Evolutionary conservation across 2,329 filamentous ascomycete genomes (phyloP).

Genomic region (Aspergillus sp.): DNA sequence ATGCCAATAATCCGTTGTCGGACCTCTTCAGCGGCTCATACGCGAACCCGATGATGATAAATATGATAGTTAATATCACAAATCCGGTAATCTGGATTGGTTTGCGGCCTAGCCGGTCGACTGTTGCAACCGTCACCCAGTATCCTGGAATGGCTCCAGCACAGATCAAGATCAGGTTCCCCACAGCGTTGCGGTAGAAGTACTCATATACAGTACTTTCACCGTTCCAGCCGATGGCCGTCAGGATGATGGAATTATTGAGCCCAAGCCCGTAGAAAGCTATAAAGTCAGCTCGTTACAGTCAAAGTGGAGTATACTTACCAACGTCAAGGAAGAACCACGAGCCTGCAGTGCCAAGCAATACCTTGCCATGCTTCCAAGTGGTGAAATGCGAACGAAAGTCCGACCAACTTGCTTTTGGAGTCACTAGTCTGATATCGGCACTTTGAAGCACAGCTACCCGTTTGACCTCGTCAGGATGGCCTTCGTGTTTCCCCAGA

Average conservation of each 20-base stretch:
- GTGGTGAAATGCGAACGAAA: slow-evolving; percentile 70
- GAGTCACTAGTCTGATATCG: slow-evolving; percentile 59
- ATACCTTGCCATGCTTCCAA: slow-evolving; percentile 70
- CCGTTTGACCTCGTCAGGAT: slow-evolving; percentile 68
- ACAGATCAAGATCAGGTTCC: slow-evolving; percentile 76
- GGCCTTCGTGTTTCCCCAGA: slow-evolving; percentile 61
- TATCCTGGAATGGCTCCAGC: slow-evolving; percentile 80
- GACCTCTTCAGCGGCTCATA: slow-evolving; percentile 41
- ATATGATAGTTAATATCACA: slow-evolving; percentile 61
- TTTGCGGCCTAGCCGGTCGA: slow-evolving; percentile 75
- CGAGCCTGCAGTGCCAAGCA: slow-evolving; percentile 77
- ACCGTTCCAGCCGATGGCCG: slow-evolving; percentile 69
- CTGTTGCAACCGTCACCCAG: slow-evolving; percentile 74
- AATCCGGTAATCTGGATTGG: slow-evolving; percentile 70
- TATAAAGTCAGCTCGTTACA: slow-evolving; percentile 35
- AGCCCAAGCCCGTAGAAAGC: slow-evolving; percentile 70
- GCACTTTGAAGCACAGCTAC: slow-evolving; percentile 58
- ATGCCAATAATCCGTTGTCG: slow-evolving; percentile 55
- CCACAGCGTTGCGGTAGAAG: slow-evolving; percentile 73
- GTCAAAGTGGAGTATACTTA: slow-evolving; percentile 31
- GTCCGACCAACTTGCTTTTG: slow-evolving; percentile 71
- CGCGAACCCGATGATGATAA: slow-evolving; percentile 63
- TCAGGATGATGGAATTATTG: slow-evolving; percentile 73
- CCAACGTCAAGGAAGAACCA: slow-evolving; percentile 78
- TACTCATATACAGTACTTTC: slow-evolving; percentile 66